These are phyloP conservation scores for Chrysoporthe puriensis DNA, from an alignment of 2,329 filamentous ascomycete species.

Conservation along the genomic window DNA sequence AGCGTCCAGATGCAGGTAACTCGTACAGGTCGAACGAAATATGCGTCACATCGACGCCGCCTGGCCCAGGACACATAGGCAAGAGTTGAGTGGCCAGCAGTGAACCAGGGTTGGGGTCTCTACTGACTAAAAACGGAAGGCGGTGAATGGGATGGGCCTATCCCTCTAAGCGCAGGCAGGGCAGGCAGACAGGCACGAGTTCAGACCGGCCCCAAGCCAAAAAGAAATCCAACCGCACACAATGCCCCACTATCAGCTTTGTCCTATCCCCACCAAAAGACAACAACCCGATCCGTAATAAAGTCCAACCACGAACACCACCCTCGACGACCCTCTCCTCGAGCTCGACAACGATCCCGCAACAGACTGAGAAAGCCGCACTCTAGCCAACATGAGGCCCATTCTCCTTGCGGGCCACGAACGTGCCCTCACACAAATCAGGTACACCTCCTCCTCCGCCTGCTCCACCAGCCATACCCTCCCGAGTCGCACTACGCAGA, in stretches of 20 bases:
- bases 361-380: conserved; percentile 26
- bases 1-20: not conserved
- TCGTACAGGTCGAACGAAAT: not conserved
- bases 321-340: not conserved
- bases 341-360: not conserved
- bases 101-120: not conserved
- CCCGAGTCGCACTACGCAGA: conserved; percentile 20
- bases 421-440: conserved; percentile 93
- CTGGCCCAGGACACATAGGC: too few species aligned
- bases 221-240: conserved; percentile 17
- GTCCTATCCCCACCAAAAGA: conserved; percentile 17
- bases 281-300: conserved; percentile 6
- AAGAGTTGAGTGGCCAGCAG: too few species aligned
- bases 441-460: conserved; percentile 52
- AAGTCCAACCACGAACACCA: conserved; percentile 19
- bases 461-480: conserved; percentile 18
- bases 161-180: not conserved
- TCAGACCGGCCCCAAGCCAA: conserved; percentile 2
- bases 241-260: conserved; percentile 25
- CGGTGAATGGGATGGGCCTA: not conserved
- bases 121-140: not conserved
- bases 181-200: not conserved
- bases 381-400: conserved; percentile 79
- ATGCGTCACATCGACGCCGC: not conserved
- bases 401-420: conserved; percentile 96